A percentile compares a stretch with the other conserved stretches of the same genome.
These are phyloP conservation scores for Dothidotthia symphoricarpi DNA, from an alignment of 2,329 filamentous ascomycete species.

Conservation along the genomic window DNA sequence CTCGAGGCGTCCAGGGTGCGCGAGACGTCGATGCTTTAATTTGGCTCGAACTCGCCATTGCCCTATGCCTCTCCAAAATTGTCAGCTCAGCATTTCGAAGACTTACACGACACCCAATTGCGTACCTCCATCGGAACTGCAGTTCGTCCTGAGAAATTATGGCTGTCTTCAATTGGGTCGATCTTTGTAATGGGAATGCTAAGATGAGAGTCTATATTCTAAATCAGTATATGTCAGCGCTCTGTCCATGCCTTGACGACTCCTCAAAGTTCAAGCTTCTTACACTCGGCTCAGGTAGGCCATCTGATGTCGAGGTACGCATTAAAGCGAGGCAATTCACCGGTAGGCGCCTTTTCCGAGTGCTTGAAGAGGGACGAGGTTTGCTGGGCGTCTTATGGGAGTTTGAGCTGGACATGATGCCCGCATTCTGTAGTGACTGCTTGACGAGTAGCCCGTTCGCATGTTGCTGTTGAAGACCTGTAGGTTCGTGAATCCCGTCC, in stretches of 20 bases:
- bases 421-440: no score
- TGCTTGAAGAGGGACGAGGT: constrained; percentile 2
- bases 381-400: not conserved
- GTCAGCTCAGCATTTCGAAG: no score
- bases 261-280: constrained; percentile 6
- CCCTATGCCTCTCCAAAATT: no score
- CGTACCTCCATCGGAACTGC: not conserved
- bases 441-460: not conserved
- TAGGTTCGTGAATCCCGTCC: no score
- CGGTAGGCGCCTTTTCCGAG: constrained; percentile 22
- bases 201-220: constrained; percentile 15
- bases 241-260: not conserved
- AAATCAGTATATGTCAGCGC: not conserved
- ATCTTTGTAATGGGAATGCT: constrained; percentile 6
- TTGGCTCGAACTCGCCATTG: no score
- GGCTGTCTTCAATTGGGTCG: constrained; percentile 33
- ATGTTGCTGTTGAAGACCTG: not conserved
- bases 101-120: not conserved
- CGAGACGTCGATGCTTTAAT: not conserved
- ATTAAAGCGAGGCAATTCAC: constrained; percentile 28
- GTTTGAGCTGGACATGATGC: not conserved
- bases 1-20: not conserved
- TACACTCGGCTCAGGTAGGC: constrained; percentile 29
- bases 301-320: constrained; percentile 28
- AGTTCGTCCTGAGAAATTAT: constrained; percentile 1